Evolutionary conservation across 2,329 filamentous ascomycete genomes (phyloP).

Genomic region (Fusarium continuum): DNA sequence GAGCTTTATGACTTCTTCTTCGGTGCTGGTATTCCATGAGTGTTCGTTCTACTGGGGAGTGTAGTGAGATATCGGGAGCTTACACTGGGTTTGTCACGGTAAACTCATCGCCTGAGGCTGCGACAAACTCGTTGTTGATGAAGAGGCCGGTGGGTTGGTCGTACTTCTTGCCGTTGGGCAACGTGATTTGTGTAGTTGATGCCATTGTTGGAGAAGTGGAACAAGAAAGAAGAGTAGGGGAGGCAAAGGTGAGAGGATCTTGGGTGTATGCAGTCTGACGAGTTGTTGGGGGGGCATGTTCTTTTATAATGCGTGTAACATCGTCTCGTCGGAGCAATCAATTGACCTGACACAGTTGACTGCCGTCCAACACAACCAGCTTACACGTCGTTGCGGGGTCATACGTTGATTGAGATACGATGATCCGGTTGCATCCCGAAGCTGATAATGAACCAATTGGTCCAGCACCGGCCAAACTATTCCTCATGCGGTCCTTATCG

Average conservation of each 20-base stretch:
- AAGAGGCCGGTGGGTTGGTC: slow-evolving; percentile 51
- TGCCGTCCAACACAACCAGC: background rate
- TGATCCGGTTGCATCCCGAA: background rate
- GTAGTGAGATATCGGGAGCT: background rate
- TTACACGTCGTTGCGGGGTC: slow-evolving; percentile 2
- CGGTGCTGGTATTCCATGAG: slow-evolving; percentile 17
- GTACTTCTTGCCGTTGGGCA: slow-evolving; percentile 45
- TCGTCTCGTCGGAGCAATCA: background rate
- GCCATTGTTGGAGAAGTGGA: slow-evolving; percentile 8
- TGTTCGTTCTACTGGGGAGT: too few relatives aligned
- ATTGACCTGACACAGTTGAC: background rate
- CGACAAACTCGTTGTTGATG: slow-evolving; percentile 43
- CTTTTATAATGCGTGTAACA: slow-evolving; percentile 12
- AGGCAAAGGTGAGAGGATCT: background rate
- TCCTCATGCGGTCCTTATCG: background rate
- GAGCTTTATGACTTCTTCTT: slow-evolving; percentile 36
- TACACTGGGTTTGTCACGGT: slow-evolving; percentile 35
- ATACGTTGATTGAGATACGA: background rate
- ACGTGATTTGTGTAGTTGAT: slow-evolving; percentile 28
- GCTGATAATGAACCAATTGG: background rate
- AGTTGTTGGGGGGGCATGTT: slow-evolving; percentile 4
- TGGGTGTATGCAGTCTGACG: background rate
- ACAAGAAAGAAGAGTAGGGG: background rate
- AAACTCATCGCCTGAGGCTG: slow-evolving; percentile 38
- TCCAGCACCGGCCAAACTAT: background rate